Percentiles rank a stretch among this genome's conserved stretches.
These are phyloP conservation scores for Sedum album DNA, from an alignment of 164 flowering plant genomes.

Conservation along the genomic window DNA sequence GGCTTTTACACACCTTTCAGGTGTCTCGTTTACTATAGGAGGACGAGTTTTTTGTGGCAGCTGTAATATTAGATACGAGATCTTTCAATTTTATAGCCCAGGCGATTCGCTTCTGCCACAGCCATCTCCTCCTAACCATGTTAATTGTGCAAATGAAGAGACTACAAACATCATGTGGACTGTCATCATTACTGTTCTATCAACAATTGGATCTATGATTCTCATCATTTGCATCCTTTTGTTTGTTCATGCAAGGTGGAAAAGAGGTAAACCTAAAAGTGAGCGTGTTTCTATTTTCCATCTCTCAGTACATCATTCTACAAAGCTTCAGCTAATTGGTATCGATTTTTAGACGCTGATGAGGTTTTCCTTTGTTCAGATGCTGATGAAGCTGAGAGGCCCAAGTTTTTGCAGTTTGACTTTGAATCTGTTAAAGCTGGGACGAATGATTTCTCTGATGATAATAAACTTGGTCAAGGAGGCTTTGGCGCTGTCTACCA, in stretches of 20 bases:
- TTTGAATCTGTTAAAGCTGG: conserved; percentile 17
- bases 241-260: background rate
- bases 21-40: conserved; percentile 8
- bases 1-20: background rate
- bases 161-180: background rate
- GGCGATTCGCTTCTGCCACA: background rate
- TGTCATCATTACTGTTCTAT: background rate
- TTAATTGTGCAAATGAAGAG: background rate
- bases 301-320: background rate
- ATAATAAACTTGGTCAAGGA: conserved; percentile 37
- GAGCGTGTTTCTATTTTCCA: background rate
- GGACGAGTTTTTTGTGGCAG: conserved; percentile 4
- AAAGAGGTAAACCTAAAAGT: background rate
- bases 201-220: background rate
- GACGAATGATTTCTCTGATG: conserved; percentile 27
- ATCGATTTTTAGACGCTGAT: background rate
- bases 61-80: conserved; percentile 15
- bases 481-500: conserved; percentile 43
- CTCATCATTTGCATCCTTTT: background rate
- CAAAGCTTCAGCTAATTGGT: background rate
- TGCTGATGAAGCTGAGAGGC: background rate
- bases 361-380: background rate
- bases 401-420: conserved; percentile 13
- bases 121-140: background rate
- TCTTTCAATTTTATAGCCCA: background rate